These are phyloP conservation scores for Curvularia hawaiiensis DNA, from an alignment of 2,329 filamentous ascomycete genomes.

Conservation along the genomic window DNA sequence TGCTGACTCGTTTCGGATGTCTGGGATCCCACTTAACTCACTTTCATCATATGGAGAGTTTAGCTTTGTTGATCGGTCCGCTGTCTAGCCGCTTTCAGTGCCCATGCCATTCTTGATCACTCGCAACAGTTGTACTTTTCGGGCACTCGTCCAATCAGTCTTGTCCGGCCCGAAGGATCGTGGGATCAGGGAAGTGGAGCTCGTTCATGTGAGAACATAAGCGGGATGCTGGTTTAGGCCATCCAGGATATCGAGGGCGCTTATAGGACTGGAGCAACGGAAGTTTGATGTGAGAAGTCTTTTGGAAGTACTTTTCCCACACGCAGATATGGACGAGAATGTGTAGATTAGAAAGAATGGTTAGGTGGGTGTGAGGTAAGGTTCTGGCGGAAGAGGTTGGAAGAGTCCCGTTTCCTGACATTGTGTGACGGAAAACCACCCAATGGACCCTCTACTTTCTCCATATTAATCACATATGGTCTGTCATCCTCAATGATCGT, in stretches of 20 bases:
- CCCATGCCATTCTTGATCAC: background rate
- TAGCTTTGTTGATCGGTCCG: background rate
- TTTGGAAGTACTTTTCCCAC: background rate
- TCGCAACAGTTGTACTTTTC: background rate
- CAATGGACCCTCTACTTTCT: background rate
- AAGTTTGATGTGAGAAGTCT: background rate
- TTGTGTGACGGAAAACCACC: background rate
- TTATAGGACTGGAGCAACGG: conserved; percentile 11
- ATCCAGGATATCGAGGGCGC: background rate
- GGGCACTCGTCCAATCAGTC: background rate
- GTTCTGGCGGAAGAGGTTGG: background rate
- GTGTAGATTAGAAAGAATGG: background rate
- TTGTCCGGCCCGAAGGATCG: conserved; percentile 7
- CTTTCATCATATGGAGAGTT: background rate
- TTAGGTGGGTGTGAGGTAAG: background rate
- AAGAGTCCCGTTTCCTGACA: background rate
- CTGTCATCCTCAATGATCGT: background rate
- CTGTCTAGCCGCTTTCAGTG: conserved; percentile 2
- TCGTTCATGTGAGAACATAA: background rate
- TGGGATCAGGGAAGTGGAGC: conserved; percentile 7
- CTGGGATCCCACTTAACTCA: background rate
- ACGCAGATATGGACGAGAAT: background rate
- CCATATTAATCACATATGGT: background rate
- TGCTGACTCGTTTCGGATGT: background rate
- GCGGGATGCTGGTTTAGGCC: background rate